These are phyloP conservation scores for Ustilago xerochloae DNA, from an alignment of 1,284 basidiomycete genomes.

Conservation along the genomic window DNA sequence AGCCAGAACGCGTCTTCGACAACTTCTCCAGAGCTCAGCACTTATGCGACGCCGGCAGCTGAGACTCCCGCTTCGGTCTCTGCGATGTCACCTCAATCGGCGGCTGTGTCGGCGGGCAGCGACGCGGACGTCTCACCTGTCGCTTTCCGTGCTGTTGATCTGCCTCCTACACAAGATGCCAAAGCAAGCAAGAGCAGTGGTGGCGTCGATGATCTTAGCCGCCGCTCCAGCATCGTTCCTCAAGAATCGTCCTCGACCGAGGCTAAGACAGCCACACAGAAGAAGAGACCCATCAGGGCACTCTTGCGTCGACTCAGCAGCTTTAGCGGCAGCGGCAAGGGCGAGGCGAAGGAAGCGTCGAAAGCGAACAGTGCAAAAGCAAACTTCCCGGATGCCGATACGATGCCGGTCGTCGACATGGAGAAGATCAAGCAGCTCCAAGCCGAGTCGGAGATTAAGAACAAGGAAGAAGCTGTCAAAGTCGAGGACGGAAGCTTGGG, in stretches of 20 bases:
- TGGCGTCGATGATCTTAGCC: constrained; percentile 15
- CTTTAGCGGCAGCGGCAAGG: constrained; percentile 25
- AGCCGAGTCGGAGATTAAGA: not conserved
- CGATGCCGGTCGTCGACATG: constrained; percentile 43
- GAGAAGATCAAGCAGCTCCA: constrained; percentile 31
- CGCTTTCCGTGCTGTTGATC: constrained; percentile 29
- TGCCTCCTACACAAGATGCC: constrained; percentile 11
- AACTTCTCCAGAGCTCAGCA: constrained; percentile 12
- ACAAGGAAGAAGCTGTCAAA: not conserved
- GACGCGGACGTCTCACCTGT: constrained; percentile 40
- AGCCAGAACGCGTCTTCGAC: constrained; percentile 1
- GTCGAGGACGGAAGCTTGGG: not conserved
- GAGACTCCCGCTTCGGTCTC: constrained; percentile 17
- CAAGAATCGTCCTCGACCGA: constrained; percentile 11
- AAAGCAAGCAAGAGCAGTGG: constrained; percentile 4
- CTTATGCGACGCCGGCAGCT: constrained; percentile 19
- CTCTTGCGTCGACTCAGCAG: constrained; percentile 50
- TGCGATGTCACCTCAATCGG: constrained; percentile 28
- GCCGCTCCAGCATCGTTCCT: constrained; percentile 20
- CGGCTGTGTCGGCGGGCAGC: constrained; percentile 27
- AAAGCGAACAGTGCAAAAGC: constrained; percentile 23
- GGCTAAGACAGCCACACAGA: not conserved
- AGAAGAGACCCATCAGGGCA: constrained; percentile 24
- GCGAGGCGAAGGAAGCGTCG: constrained; percentile 1
- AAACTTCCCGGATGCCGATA: constrained; percentile 29